Evolutionary conservation across 23 red algal species (phyloP).

Genomic region (Gracilariopsis chorda): DNA sequence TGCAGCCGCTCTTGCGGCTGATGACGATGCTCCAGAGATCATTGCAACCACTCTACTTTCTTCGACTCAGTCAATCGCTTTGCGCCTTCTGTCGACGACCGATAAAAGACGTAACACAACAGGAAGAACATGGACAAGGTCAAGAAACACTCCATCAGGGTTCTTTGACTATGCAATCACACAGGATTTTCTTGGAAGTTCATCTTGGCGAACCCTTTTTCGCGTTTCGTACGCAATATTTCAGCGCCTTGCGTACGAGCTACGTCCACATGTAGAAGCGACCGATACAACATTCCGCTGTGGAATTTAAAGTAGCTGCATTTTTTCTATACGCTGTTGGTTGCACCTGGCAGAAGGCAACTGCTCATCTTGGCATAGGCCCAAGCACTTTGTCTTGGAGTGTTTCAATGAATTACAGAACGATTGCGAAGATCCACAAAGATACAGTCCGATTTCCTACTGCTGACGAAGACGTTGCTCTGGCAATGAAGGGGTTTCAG

Average conservation of each 20-base stretch:
- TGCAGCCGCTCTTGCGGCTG: background rate
- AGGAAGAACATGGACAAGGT: background rate
- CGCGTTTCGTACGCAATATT: background rate
- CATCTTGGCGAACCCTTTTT: background rate
- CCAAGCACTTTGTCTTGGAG: background rate
- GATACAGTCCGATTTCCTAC: background rate
- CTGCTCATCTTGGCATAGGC: background rate
- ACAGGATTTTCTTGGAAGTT: background rate
- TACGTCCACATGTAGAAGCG: background rate
- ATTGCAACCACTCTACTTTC: background rate
- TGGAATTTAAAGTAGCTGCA: background rate
- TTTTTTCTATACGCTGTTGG: constrained; percentile 9
- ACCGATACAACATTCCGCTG: background rate
- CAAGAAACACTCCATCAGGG: background rate
- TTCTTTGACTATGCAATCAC: background rate
- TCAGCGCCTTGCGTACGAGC: background rate
- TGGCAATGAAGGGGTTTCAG: background rate
- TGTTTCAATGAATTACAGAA: background rate
- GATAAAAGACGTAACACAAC: background rate
- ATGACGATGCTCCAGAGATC: background rate
- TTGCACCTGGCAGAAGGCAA: background rate
- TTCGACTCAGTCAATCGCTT: background rate
- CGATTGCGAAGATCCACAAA: background rate
- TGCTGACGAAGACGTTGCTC: background rate
- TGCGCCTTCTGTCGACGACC: too few relatives aligned